Evolutionary conservation across 495 filamentous ascomycete genomes (phyloP), one percentile per base, ranked within the genome.

Genomic region (Aspergillus kassunensis): DNA sequence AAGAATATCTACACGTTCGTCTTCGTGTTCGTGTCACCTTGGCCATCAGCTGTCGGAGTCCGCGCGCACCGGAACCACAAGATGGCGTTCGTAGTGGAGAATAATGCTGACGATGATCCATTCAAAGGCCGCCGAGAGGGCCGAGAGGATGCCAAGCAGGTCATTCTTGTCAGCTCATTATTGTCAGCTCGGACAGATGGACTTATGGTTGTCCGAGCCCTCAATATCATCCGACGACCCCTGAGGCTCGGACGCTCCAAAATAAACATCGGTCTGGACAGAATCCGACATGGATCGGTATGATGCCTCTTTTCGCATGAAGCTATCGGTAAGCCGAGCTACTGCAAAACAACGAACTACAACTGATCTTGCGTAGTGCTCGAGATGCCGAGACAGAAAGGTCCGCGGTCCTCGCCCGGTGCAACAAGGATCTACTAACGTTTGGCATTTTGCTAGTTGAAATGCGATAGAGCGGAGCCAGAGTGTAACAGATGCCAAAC

Each of bases 311-410:
- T 27, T 24, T 39, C 46, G 46, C 12, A 40, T 41, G 47, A 50
- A 50, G 47, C 34, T 50, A 15, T 50, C 47, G 34, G 47, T 50
- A 49, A 39, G 18, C 1, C 27, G 19, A 3, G 1, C 2, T 5
- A 15, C 30, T 11, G n/a, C 13, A 11, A 5, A 9, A 27, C 24
- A 27, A 4, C 4, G 4, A 27, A 27, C 24, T 27, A 27, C 9
- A 27, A 27, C 24, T 27, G 9, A 27, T 9, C 23, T n/a, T 12
- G 2, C 10, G 21, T 34, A 53, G 50, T 53, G 50, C 18, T 12
- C 24, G 31, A 33, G 50, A 45, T 53, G 50, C 31, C 25, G 31
- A 24, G 25, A 25, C 30, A 45, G 33, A n/a, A 53, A 53, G 50
- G 50, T 53, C 1, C n/a, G 43, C 21, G 24, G 24, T 9, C 24